Evolutionary conservation across 495 filamentous ascomycete species (phyloP).

Genomic region (Pseudevernia furfuracea): DNA sequence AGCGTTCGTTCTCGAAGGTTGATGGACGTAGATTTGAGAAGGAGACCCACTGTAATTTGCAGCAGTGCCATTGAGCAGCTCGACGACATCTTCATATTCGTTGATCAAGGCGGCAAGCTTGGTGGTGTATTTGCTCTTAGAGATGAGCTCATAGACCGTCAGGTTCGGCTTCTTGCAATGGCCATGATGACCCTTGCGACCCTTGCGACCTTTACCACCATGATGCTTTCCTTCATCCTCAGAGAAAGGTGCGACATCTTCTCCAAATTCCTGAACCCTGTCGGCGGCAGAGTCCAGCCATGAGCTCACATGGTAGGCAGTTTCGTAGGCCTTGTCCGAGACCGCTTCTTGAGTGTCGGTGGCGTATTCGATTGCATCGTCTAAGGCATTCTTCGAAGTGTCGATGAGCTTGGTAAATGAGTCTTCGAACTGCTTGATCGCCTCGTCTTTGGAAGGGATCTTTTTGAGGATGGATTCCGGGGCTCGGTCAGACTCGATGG

Average conservation of each 20-base stretch:
- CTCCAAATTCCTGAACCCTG: slow-evolving; percentile 18
- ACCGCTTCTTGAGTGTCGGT: slow-evolving; percentile 31
- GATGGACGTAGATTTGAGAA: not conserved
- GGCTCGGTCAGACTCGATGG: slow-evolving; percentile 33
- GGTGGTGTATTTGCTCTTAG: slow-evolving; percentile 62
- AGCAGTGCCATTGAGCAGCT: slow-evolving; percentile 58
- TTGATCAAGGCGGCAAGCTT: slow-evolving; percentile 67
- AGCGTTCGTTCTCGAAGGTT: not conserved
- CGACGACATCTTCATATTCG: slow-evolving; percentile 59
- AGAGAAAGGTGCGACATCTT: not conserved
- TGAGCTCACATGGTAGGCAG: slow-evolving; percentile 36
- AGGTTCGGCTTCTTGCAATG: slow-evolving; percentile 42
- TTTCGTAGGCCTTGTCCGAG: slow-evolving; percentile 31
- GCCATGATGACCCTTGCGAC: slow-evolving; percentile 25
- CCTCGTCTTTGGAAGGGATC: slow-evolving; percentile 34
- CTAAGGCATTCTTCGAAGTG: slow-evolving; percentile 38
- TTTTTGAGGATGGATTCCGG: slow-evolving; percentile 30
- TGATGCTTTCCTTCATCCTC: slow-evolving; percentile 1
- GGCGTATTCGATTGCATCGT: slow-evolving; percentile 38
- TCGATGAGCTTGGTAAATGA: slow-evolving; percentile 32
- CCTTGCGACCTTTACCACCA: slow-evolving; percentile 13
- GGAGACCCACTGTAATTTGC: slow-evolving; percentile 43
- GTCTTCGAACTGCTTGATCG: slow-evolving; percentile 32
- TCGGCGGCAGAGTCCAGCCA: slow-evolving; percentile 37
- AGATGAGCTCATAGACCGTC: slow-evolving; percentile 72